Evolutionary conservation across 2,329 filamentous ascomycete genomes (phyloP).

Genomic region (Monilinia vaccinii-corymbosi): DNA sequence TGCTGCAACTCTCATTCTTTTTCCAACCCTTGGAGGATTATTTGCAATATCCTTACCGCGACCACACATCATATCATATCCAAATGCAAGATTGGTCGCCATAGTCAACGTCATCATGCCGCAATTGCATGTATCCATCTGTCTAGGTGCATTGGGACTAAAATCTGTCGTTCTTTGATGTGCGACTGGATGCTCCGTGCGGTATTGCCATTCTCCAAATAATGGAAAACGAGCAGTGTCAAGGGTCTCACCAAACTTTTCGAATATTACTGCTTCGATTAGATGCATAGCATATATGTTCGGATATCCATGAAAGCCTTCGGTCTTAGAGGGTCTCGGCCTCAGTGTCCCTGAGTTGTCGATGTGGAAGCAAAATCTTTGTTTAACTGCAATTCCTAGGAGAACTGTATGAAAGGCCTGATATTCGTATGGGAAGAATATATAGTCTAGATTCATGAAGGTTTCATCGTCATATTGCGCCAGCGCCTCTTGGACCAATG

Average conservation of each 20-base stretch:
- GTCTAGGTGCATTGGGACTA: background rate
- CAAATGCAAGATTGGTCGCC: background rate
- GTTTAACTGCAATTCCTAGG: background rate
- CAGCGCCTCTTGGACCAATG: background rate
- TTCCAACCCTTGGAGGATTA: background rate
- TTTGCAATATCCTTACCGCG: background rate
- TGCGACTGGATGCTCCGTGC: background rate
- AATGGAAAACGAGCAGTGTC: background rate
- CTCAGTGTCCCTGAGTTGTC: background rate
- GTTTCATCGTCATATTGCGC: background rate
- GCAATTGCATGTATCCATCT: background rate
- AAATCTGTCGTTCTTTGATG: background rate
- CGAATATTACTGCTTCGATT: background rate
- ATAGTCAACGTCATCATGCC: background rate
- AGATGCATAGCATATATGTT: background rate
- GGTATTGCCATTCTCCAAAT: background rate
- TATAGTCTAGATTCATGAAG: background rate
- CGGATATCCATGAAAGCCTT: background rate
- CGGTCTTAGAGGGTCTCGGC: background rate
- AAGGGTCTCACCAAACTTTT: background rate
- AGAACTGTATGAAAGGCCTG: background rate
- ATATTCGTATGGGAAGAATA: background rate
- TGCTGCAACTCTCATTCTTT: background rate
- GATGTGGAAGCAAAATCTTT: slow-evolving; percentile 2
- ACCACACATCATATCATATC: slow-evolving; percentile 3